phyloP scores from a whole-genome alignment of 345 rosid genomes.

The Acer negundo region DNA sequence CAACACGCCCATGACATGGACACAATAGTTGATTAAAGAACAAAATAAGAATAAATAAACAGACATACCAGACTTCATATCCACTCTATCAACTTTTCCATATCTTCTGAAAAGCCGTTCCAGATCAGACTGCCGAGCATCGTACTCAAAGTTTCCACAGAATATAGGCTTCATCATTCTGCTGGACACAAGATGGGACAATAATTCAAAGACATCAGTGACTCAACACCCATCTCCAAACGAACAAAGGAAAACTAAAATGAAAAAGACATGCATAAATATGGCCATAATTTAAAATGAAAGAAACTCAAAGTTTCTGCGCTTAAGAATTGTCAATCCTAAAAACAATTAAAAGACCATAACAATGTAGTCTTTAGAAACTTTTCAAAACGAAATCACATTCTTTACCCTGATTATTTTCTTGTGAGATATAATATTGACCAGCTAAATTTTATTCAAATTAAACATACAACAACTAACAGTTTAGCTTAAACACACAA shows the following conservation, averaged over 20 bases:
- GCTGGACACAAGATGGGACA: slow-evolving; percentile 20
- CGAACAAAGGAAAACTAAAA: no score
- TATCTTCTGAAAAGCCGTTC: slow-evolving; percentile 84
- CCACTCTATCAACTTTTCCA: slow-evolving; percentile 87
- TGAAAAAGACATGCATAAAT: no score
- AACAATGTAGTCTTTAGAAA: not conserved
- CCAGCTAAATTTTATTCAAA: no score
- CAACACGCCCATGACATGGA: not conserved
- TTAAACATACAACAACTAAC: no score
- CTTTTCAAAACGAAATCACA: not conserved
- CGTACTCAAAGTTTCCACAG: slow-evolving; percentile 94
- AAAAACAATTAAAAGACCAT: not conserved
- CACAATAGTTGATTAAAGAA: not conserved
- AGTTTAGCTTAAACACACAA: not conserved
- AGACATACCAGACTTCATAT: slow-evolving; percentile 89
- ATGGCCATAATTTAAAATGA: not conserved
- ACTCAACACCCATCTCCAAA: not conserved
- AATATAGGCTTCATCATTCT: slow-evolving; percentile 90
- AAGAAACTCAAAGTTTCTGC: not conserved
- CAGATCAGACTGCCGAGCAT: slow-evolving; percentile 82
- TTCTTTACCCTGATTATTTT: no score
- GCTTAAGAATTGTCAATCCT: not conserved
- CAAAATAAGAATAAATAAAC: not conserved
- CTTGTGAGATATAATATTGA: no score
- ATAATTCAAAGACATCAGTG: not conserved